Evolutionary conservation across 2,329 filamentous ascomycete species (phyloP).

Genomic region (Botrytis pseudocinerea): DNA sequence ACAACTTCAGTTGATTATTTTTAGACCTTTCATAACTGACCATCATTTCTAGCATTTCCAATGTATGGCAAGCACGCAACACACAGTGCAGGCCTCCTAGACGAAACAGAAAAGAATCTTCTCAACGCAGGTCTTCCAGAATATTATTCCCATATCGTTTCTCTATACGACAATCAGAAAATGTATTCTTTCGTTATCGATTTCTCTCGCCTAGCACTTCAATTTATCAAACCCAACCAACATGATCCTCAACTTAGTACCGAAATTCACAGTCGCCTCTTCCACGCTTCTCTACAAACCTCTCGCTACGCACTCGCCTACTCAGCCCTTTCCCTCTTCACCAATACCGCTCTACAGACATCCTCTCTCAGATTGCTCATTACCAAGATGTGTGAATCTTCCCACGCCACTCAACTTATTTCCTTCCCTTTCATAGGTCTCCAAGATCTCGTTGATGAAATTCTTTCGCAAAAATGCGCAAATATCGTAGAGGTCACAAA

Average conservation of each 20-base stretch:
- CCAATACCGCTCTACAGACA: constrained; percentile 69
- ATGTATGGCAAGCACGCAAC: constrained; percentile 38
- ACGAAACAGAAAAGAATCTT: constrained; percentile 70
- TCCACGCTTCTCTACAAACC: constrained; percentile 76
- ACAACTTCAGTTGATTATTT: too few species aligned
- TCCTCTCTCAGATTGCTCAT: constrained; percentile 71
- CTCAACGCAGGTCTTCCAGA: constrained; percentile 72
- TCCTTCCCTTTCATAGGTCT: constrained; percentile 77
- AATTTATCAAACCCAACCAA: constrained; percentile 49
- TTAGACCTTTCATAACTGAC: background rate
- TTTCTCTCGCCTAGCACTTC: constrained; percentile 74
- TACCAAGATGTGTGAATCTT: constrained; percentile 67
- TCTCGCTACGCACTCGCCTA: constrained; percentile 83
- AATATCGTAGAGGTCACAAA: constrained; percentile 64
- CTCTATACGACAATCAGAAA: constrained; percentile 76
- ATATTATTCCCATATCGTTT: constrained; percentile 85
- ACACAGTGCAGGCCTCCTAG: constrained; percentile 67
- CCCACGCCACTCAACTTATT: constrained; percentile 67
- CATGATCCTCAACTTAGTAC: constrained; percentile 48
- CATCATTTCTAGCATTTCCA: constrained; percentile 33
- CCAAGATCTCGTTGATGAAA: constrained; percentile 74
- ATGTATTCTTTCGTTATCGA: constrained; percentile 80
- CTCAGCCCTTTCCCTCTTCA: constrained; percentile 71
- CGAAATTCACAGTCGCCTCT: constrained; percentile 80
- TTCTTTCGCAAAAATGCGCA: constrained; percentile 71